Evolutionary conservation across 305 asterid genomes (phyloP).

Genomic region (Solanum hybrid): DNA sequence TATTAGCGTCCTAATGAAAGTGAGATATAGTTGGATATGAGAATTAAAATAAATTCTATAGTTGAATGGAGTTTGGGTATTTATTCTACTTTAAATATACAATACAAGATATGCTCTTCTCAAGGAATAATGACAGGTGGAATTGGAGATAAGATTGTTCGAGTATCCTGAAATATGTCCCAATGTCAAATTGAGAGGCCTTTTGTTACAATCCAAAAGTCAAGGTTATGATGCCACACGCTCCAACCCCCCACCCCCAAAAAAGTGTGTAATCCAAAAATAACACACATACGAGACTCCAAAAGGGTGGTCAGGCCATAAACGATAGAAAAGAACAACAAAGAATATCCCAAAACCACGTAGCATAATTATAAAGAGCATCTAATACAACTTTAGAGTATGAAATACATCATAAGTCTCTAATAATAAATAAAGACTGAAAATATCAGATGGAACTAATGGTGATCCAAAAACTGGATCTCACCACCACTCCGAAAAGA

Average conservation of each 20-base stretch:
- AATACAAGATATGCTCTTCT: too few relatives aligned
- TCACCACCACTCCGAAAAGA: background rate
- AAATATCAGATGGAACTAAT: background rate
- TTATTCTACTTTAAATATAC: too few relatives aligned
- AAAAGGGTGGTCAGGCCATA: background rate
- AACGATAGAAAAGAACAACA: too few relatives aligned
- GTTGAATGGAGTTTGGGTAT: too few relatives aligned
- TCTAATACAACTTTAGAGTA: background rate
- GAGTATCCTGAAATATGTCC: too few relatives aligned
- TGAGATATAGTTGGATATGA: background rate
- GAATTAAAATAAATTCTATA: too few relatives aligned
- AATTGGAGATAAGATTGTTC: too few relatives aligned
- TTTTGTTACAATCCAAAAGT: background rate
- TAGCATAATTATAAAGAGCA: too few relatives aligned
- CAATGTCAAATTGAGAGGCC: background rate
- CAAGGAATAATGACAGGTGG: too few relatives aligned
- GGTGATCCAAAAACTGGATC: background rate
- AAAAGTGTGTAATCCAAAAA: background rate
- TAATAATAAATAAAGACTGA: too few relatives aligned
- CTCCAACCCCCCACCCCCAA: background rate
- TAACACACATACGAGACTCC: background rate
- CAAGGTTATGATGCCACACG: background rate
- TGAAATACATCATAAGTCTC: background rate
- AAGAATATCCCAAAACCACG: too few relatives aligned
- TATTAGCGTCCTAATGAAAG: background rate